Evolutionary conservation across 2,329 filamentous ascomycete genomes (phyloP).

Genomic region (Paecilomyces fulvus): DNA sequence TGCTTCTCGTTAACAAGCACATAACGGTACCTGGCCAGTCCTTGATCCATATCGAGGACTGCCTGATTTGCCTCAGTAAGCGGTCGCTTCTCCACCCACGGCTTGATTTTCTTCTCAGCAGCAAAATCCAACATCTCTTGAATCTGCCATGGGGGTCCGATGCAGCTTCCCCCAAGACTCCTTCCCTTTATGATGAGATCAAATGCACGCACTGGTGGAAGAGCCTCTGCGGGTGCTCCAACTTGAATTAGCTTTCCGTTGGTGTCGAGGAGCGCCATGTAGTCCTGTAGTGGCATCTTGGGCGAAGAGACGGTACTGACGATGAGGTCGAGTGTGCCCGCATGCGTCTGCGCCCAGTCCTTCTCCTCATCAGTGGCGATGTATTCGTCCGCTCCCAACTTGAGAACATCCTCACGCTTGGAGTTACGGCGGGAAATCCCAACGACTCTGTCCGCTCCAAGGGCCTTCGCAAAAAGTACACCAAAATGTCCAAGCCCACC

Average conservation of each 20-base stretch:
- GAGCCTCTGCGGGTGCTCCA: slow-evolving; percentile 49
- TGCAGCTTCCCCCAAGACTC: slow-evolving; percentile 34
- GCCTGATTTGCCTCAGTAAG: slow-evolving; percentile 25
- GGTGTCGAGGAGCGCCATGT: slow-evolving; percentile 47
- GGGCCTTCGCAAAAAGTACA: slow-evolving; percentile 56
- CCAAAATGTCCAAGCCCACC: slow-evolving; percentile 64
- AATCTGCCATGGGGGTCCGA: slow-evolving; percentile 21
- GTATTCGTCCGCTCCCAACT: slow-evolving; percentile 42
- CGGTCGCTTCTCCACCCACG: slow-evolving; percentile 20
- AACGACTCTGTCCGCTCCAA: slow-evolving; percentile 53
- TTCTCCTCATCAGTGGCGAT: slow-evolving; percentile 44
- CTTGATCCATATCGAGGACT: slow-evolving; percentile 22
- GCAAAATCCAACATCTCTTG: slow-evolving; percentile 24
- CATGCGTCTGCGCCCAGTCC: slow-evolving; percentile 40
- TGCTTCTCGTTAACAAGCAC: slow-evolving; percentile 22
- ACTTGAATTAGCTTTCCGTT: slow-evolving; percentile 55
- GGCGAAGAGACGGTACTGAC: slow-evolving; percentile 43
- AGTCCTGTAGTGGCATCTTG: slow-evolving; percentile 51
- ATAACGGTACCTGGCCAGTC: slow-evolving; percentile 29
- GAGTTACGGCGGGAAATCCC: slow-evolving; percentile 39
- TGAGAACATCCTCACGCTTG: slow-evolving; percentile 41
- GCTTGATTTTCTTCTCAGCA: slow-evolving; percentile 17
- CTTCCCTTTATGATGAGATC: slow-evolving; percentile 45
- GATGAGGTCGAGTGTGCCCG: slow-evolving; percentile 41
- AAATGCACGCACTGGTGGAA: slow-evolving; percentile 45